phyloP scores from a whole-genome alignment of 192 early-diverging fungal genomes.

The Coemansia sp. region DNA sequence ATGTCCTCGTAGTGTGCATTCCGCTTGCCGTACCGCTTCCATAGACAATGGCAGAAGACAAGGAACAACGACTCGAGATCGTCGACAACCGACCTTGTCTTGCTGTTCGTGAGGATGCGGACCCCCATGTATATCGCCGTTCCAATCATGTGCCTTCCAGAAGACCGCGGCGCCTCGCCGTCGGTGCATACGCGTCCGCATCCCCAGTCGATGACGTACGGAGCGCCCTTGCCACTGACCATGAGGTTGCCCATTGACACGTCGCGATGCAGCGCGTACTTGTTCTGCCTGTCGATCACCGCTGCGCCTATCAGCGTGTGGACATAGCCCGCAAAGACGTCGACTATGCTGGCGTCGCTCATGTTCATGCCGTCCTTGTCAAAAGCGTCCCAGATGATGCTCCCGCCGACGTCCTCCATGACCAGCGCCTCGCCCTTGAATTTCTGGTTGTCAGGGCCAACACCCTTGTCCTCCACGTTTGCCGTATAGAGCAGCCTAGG shows the following conservation, averaged over 20 bases:
- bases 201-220: too few species aligned
- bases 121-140: too few species aligned
- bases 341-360: background rate
- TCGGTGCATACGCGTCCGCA: too few species aligned
- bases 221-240: too few species aligned
- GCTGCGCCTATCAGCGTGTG: slow-evolving; percentile 5
- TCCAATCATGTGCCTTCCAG: background rate
- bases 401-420: background rate
- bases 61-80: slow-evolving; percentile 13
- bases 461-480: background rate
- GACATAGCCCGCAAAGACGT: slow-evolving; percentile 4
- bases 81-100: background rate
- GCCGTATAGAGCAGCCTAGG: background rate
- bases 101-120: too few species aligned
- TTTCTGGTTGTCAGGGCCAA: background rate
- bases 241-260: background rate
- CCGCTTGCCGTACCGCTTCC: background rate
- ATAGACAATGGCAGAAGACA: too few species aligned
- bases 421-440: background rate
- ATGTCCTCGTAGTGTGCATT: too few species aligned
- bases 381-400: background rate
- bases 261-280: slow-evolving; percentile 6
- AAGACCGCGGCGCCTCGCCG: background rate
- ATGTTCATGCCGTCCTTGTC: background rate
- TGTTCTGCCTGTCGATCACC: background rate